These are phyloP conservation scores for Areca catechu DNA, from an alignment of 176 grass and related monocot genomes.

Conservation along the genomic window DNA sequence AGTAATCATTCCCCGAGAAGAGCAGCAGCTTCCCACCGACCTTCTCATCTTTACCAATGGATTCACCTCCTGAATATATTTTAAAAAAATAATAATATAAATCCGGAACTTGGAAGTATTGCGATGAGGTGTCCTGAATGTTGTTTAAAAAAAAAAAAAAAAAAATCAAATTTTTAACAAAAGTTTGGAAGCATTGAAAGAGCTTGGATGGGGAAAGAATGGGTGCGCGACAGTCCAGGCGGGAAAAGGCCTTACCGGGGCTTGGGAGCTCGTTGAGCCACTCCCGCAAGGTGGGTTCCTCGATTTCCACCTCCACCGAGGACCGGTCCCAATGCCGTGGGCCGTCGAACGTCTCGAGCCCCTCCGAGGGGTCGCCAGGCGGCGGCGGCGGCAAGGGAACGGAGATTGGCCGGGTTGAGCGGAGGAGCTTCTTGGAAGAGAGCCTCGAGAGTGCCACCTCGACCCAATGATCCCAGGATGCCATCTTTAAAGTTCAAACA, in stretches of 20 bases:
- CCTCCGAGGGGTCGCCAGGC: neutral
- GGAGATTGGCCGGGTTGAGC: constrained; percentile 43
- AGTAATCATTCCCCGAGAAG: constrained; percentile 86
- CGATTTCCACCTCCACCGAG: constrained; percentile 50
- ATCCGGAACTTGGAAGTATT: neutral
- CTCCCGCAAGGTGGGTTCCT: constrained; percentile 38
- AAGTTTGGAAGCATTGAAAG: too few relatives aligned
- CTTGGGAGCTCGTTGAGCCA: constrained; percentile 62
- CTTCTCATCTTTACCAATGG: constrained; percentile 17
- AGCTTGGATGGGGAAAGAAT: too few relatives aligned
- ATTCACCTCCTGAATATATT: constrained; percentile 40
- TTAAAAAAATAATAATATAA: constrained; percentile 8
- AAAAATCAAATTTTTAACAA: too few relatives aligned
- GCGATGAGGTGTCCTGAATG: too few relatives aligned
- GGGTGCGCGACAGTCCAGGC: too few relatives aligned
- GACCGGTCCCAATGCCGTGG: constrained; percentile 61
- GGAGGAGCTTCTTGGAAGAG: constrained; percentile 50
- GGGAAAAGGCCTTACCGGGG: neutral
- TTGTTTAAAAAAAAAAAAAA: too few relatives aligned
- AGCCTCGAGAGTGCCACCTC: constrained; percentile 39
- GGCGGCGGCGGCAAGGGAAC: constrained; percentile 12
- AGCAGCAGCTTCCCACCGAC: constrained; percentile 43
- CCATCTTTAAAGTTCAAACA: constrained; percentile 40
- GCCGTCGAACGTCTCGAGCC: constrained; percentile 23
- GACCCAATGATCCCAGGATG: constrained; percentile 50